Base-by-base conservation (phyloP, 23 red algal genomes). In the Cyanidiococcus yangmingshanensis region DNA sequence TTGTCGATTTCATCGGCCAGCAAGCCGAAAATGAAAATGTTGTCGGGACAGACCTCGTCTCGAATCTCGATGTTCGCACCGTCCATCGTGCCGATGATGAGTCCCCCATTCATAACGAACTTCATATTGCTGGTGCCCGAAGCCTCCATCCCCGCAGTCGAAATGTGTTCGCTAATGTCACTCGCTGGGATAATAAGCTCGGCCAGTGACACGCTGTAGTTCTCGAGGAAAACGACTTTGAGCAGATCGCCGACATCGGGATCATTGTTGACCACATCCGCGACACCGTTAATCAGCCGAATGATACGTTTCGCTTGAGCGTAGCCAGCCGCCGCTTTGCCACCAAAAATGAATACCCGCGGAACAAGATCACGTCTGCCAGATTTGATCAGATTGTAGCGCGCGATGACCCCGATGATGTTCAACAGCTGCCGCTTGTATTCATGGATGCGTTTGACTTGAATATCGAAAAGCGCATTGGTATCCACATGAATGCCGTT, bases 41-140 rank as follows among this genome's bases (percentile, higher is more conserved):
- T 88, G 39, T 98, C 87, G 35, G 87, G 82, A 21, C 94, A 87
- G 76, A 83, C 79, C 58, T 98, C 83, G 59, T 98, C 94, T 17
- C 89, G 94, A 39, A 98, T 98, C 83, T 98, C 94, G 34, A 98
- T 98, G 78, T 98, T 98, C 16, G 94, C 94, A 37, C 94, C 94
- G 59, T 98, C 94, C 94, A 98, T 90, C 0, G 94, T 98, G 58
- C 94, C 94, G 50, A 98, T 63, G 59, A 98, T 98, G 41, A 98
- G 68, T 39, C 94, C 94, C 38, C 88, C 94, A 51, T 98, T 98
- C 94, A 98, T 98, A 1, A 98, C 94, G 58, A 98, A 98, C 77
- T 98, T 98, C 94, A 98, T 98, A 76, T 98, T 98, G 39, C 87
- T 90, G 16, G 94, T 98, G 31, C 94, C 94, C 2, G 94, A 98